Evolutionary conservation across 306 rosid species (phyloP), one percentile per base, ranked within the genome.

Genomic region (Trifolium pratense): DNA sequence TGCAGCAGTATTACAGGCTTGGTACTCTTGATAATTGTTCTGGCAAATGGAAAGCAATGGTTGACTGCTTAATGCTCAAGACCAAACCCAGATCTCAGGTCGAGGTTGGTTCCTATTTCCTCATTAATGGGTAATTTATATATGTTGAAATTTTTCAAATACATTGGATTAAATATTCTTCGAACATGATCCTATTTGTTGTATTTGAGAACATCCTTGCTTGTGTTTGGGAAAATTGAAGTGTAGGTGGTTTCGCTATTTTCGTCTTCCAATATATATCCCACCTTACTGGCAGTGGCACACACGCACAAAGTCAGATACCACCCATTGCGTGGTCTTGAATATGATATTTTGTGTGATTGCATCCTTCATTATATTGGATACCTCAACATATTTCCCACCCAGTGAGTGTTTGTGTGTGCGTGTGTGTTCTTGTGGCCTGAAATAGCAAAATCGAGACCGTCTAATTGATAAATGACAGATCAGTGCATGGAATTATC

Each of bases 1-100:
- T 93, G 96, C 89, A 91, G 85, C 97, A 91, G 68, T 91, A 91
- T 81, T 93, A 91, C 70, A 85, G 98, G 85, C 60, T 89, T 60
- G 97, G 98, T 20, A 31, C 45, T 65, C 86, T 93, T 59, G 97
- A 93, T 74, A 88, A 85, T 80, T 93, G 98, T 78, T 51, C 74
- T 6, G 66, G 65, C 20, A 87, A 93, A 80, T 93, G 96, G 92
- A 85, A 17, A 52, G 79, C 89, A 37, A 73, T 89, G 75, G 15
- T 78, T 21, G 94, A 91, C 45, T 89, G 98, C 80, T 83, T 93
- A 52, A 70, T 2, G 68, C 90, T 93, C 49, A 93, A 93, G 90
- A 93, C 98, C 10, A 91, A 86, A 78, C 64, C 77, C 20, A 7
- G 74, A 40, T 69, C 94, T 59, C 78, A 88, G 20, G 79, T 86